Conservation (phyloP, 805 yeast species). For the Komagataella ulmi region DNA sequence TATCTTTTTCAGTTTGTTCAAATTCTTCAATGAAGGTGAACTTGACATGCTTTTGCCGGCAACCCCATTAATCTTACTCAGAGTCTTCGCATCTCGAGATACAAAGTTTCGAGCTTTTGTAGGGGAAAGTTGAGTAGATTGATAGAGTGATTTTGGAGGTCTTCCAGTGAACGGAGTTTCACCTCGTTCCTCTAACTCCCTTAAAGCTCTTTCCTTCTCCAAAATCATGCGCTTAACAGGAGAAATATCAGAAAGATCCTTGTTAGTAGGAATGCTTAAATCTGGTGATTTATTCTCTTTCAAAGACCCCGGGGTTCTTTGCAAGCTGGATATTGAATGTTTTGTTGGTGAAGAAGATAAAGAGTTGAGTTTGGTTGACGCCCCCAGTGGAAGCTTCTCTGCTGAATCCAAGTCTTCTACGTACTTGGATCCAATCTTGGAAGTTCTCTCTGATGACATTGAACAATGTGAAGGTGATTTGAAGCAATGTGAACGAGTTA, state of each 20-base stretch:
- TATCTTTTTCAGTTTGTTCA: slow-evolving; percentile 16
- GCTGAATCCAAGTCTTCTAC: not conserved
- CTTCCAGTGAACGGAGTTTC: slow-evolving; percentile 11
- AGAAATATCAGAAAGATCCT: slow-evolving; percentile 6
- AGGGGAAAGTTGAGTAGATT: slow-evolving; percentile 10
- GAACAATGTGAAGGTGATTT: not conserved
- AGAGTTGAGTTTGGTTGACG: not conserved
- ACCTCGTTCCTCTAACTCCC: not conserved
- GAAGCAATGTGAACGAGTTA: not conserved
- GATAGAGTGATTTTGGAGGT: slow-evolving; percentile 11
- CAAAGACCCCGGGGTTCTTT: not conserved
- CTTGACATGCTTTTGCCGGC: slow-evolving; percentile 11
- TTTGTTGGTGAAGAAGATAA: not conserved
- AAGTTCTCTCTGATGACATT: not conserved
- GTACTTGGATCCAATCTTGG: not conserved
- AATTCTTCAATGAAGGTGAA: slow-evolving; percentile 22
- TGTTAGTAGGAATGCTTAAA: too few relatives aligned
- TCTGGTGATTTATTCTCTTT: slow-evolving; percentile 14
- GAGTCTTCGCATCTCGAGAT: slow-evolving; percentile 6
- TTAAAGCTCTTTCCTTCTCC: slow-evolving; percentile 15
- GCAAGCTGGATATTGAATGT: not conserved
- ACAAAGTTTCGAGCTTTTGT: slow-evolving; percentile 7
- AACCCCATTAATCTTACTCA: slow-evolving; percentile 19
- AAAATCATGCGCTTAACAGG: slow-evolving; percentile 20
- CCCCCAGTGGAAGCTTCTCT: not conserved